phyloP scores from a whole-genome alignment of 192 early-diverging fungal genomes.

The Dissophora globulifera region DNA sequence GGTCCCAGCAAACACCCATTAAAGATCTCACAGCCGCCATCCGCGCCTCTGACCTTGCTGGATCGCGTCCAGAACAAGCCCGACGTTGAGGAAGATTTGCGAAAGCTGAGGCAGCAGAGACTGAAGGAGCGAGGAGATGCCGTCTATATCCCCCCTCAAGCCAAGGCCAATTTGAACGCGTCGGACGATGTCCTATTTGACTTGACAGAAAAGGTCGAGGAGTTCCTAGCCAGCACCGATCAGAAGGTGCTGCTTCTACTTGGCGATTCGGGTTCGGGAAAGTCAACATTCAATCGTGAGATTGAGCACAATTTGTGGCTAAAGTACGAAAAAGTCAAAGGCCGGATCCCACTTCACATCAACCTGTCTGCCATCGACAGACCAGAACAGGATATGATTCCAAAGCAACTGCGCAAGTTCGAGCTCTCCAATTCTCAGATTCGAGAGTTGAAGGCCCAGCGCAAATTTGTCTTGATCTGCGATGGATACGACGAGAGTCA shows the following conservation, averaged over 20 bases:
- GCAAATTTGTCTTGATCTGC: constrained; percentile 5
- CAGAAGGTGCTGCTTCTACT: constrained; percentile 2
- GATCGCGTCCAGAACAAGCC: background rate
- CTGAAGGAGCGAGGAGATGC: background rate
- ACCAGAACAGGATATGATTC: constrained; percentile 3
- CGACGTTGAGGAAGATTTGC: background rate
- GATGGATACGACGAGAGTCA: constrained; percentile 18
- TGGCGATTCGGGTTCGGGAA: constrained; percentile 16
- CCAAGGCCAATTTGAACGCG: background rate
- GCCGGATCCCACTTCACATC: constrained; percentile 1
- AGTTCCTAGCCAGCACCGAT: background rate
- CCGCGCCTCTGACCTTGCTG: background rate
- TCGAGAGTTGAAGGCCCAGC: background rate
- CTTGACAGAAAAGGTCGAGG: background rate
- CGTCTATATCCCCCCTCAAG: background rate
- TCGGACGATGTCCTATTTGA: background rate
- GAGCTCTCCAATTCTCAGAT: background rate
- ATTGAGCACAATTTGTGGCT: constrained; percentile 6
- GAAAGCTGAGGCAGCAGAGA: background rate
- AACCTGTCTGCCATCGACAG: background rate
- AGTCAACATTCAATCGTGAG: constrained; percentile 1
- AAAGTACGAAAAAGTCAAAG: background rate
- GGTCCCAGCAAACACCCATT: too few species aligned
- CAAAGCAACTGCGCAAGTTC: background rate
- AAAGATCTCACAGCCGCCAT: too few species aligned